Evolutionary conservation across 805 yeast genomes (phyloP), one percentile per base, ranked within the genome.

Genomic region (Zygoascus biomembranicola): DNA sequence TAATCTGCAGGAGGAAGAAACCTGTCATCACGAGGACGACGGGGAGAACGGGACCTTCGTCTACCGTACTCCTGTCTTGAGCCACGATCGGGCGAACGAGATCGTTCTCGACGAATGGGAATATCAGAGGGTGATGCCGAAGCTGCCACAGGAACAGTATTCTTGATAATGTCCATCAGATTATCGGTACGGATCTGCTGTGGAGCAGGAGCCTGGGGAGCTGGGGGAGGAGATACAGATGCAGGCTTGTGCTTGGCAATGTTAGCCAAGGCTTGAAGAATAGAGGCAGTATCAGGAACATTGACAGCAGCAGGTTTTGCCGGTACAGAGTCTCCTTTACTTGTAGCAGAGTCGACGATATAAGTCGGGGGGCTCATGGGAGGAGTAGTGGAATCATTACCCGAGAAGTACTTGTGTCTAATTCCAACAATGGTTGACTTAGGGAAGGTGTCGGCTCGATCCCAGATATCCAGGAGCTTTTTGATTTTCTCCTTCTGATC

Each of bases 391-490:
- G 61, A 63, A 19, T 64, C 64, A 16, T 63, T 66, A 16, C 63
- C 61, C 26, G 58, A 59, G 63, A 84, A 85, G 66, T 79, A 79
- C 63, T 78, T 82, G 11, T 74, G 68, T 65, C 83, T 79, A 55
- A 88, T 77, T 18, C 76, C 66, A 46, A 75, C 69, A 52, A 94
- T 72, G 32, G 76, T 71, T 43, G 75, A 74, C 44, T 79, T 77
- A 52, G 75, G 74, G 70, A 94, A 92, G 14, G 96, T 85, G 44
- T 80, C 81, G 39, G 90, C 85, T 59, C 87, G 82, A 60, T 82
- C 87, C 99, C 99, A 94, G 63, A 94, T 90, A 58, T 88, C 96
- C 59, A 94, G 78, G 61, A 94, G 76, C 70, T 90, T 92, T 63
- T 82, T 74, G 61, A 90, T 80, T 68, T 90, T 94, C 55, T 81